These are phyloP conservation scores for Physcia stellaris DNA, from an alignment of 495 filamentous ascomycete species.

Conservation along the genomic window DNA sequence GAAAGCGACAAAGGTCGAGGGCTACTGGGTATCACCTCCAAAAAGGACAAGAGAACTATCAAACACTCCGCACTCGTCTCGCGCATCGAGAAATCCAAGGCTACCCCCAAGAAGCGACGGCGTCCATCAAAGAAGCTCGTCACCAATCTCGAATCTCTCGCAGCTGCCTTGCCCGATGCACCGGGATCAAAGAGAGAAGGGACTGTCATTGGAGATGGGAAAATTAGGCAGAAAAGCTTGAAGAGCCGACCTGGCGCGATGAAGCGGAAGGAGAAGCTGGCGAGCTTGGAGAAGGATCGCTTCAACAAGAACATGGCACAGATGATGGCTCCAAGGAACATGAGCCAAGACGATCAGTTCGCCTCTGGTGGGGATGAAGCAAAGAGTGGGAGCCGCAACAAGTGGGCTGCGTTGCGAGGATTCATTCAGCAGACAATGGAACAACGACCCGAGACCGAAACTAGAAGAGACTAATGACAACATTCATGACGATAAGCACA, in stretches of 20 bases:
- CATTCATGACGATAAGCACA: too few species aligned
- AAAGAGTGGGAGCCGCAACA: constrained; percentile 23
- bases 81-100: constrained; percentile 48
- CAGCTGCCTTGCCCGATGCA: constrained; percentile 59
- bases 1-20: too few species aligned
- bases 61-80: constrained; percentile 64
- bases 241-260: constrained; percentile 61
- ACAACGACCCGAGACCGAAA: constrained; percentile 19
- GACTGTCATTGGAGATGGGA: constrained; percentile 23
- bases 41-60: constrained; percentile 64
- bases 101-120: constrained; percentile 26
- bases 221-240: constrained; percentile 56
- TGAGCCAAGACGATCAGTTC: too few species aligned
- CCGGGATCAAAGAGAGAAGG: constrained; percentile 12
- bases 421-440: constrained; percentile 66
- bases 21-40: constrained; percentile 49
- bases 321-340: constrained; percentile 35
- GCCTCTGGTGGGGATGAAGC: too few species aligned
- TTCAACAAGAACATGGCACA: constrained; percentile 68
- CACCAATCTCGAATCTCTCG: constrained; percentile 61
- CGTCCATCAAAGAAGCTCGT: constrained; percentile 63
- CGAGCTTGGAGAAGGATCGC: constrained; percentile 63
- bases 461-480: too few species aligned
- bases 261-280: constrained; percentile 69
- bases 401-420: constrained; percentile 51